These are phyloP conservation scores for Waltiozyma sp. DNA, from an alignment of 1,139 yeast genomes.

Conservation along the genomic window DNA sequence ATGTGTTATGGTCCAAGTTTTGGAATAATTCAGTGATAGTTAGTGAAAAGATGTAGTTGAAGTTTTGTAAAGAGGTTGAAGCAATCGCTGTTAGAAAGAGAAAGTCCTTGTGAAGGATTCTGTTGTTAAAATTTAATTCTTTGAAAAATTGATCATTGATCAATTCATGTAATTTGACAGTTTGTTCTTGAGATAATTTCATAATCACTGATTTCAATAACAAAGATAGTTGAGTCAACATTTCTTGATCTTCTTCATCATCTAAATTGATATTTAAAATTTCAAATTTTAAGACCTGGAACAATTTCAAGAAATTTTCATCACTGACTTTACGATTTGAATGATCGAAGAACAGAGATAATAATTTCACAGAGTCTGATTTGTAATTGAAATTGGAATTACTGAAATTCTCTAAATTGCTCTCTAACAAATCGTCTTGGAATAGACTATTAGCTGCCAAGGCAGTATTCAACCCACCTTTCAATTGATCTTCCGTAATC, in stretches of 20 bases:
- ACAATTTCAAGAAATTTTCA: slow-evolving; percentile 58
- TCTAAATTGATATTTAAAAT: slow-evolving; percentile 62
- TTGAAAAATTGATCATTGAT: neutral
- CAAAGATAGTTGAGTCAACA: neutral
- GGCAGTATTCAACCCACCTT: slow-evolving; percentile 41
- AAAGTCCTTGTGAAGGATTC: neutral
- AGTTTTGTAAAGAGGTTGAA: neutral
- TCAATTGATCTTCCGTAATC: slow-evolving; percentile 65
- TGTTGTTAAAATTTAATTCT: neutral
- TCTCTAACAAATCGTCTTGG: slow-evolving; percentile 68
- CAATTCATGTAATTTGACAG: neutral
- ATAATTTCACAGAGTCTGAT: slow-evolving; percentile 60
- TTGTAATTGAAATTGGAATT: slow-evolving; percentile 75
- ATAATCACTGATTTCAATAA: neutral
- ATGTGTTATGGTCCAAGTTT: slow-evolving; percentile 22
- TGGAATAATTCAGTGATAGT: slow-evolving; percentile 24
- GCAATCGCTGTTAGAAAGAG: neutral
- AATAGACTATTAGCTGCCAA: slow-evolving; percentile 54
- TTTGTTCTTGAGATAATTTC: neutral
- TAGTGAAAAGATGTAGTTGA: neutral
- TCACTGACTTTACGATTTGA: slow-evolving; percentile 36
- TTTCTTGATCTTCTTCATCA: slow-evolving; percentile 23
- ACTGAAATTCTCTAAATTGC: slow-evolving; percentile 71
- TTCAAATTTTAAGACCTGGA: slow-evolving; percentile 87
- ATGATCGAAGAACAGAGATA: slow-evolving; percentile 41